Conservation (phyloP, 2,329 filamentous ascomycete species). For the Aspergillus tamarii region DNA sequence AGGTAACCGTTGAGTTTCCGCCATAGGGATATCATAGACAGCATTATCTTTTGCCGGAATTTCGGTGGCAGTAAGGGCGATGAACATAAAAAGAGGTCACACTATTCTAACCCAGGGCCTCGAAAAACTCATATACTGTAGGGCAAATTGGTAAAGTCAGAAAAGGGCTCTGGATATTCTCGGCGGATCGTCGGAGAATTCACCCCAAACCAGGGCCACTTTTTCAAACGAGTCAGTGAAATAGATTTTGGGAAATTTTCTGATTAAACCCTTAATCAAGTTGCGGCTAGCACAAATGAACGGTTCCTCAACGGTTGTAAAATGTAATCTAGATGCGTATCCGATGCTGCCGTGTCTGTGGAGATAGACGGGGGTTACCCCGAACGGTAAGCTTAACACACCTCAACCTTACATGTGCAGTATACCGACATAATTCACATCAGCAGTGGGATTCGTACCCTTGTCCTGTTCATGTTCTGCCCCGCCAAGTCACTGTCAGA, state of each 20-base stretch:
- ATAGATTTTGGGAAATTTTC: not conserved
- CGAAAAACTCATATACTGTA: not conserved
- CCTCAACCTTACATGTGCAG: not conserved
- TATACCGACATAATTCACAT: not conserved
- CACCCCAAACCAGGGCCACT: not conserved
- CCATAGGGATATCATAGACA: not conserved
- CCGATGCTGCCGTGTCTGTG: not conserved
- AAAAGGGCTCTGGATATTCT: not conserved
- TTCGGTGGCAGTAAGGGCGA: not conserved
- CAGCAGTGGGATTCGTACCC: not conserved
- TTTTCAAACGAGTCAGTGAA: not conserved
- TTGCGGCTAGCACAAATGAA: not conserved
- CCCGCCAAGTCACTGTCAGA: not conserved
- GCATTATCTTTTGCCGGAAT: not conserved
- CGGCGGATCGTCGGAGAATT: not conserved
- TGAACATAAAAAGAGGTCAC: not conserved
- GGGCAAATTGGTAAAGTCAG: not conserved
- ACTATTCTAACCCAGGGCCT: not conserved
- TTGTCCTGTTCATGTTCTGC: not conserved
- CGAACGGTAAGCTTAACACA: not conserved
- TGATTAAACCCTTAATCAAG: not conserved
- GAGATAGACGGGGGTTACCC: not conserved
- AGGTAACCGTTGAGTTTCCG: not conserved
- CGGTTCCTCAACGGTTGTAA: not conserved
- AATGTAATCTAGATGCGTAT: not conserved